Evolutionary conservation across 495 filamentous ascomycete species (phyloP), one percentile per base, ranked within the genome.

Genomic region (Penicillium taxi): DNA sequence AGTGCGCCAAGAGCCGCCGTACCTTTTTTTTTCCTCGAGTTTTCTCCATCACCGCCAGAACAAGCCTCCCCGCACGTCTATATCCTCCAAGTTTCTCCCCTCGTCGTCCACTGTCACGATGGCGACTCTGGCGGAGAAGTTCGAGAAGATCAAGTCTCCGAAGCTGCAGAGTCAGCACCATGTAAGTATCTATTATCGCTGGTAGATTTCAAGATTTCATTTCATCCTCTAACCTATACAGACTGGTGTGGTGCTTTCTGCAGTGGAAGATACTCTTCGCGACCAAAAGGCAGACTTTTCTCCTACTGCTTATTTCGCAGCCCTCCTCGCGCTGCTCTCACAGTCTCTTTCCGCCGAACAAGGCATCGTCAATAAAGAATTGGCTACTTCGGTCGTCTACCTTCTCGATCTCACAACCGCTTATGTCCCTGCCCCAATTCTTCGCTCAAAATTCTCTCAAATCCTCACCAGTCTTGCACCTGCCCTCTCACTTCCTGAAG

Each of bases 151-250:
- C 56, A 82, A 91, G 62, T 88, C 84, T 59, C 91, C 91, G 18
- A 94, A 94, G 67, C 79, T 95, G 49, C 83, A 96, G 61, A 96
- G 84, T 63, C 86, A 93, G 65, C 80, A 90, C 59, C 86, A 91
- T 74, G 86, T 90, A 65, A 48, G 70, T 63, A 13, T 23, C 23
- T 16, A 30, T 26, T 9, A 26, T 34, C 39, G 34, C 44, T 55
- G 35, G 56, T 35, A 39, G n/a, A n/a, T n/a, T n/a, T n/a, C n/a
- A n/a, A n/a, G n/a, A n/a, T n/a, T n/a, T n/a, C n/a, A n/a, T n/a
- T n/a, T n/a, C n/a, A n/a, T n/a, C n/a, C n/a, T n/a, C n/a, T 32
- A 16, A 9, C n/a, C 28, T 15, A 44, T 40, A 18, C 54, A 96
- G 87, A 93, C 84, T 44, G 79, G 79, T 33, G 78, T 90, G 50